Evolutionary conservation across 148 eudicot species (phyloP).

Genomic region (Rhododendron simsii): DNA sequence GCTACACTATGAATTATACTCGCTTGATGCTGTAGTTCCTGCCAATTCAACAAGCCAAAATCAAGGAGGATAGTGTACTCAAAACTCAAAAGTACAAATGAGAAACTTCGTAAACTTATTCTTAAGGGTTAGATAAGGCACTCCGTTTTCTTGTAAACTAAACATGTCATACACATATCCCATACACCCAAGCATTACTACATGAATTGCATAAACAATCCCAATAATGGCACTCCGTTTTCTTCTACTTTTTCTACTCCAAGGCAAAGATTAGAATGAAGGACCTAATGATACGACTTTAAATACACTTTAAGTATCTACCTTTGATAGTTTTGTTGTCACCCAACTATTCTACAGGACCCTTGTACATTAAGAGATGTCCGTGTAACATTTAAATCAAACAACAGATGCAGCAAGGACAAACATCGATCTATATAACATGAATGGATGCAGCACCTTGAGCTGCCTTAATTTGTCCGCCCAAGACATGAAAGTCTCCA

Average conservation of each 20-base stretch:
- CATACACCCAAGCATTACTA: neutral
- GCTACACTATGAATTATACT: conserved; percentile 65
- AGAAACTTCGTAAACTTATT: too few species aligned
- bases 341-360: neutral
- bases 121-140: neutral
- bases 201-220: neutral
- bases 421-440: neutral
- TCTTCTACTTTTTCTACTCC: neutral
- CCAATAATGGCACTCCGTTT: neutral
- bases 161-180: too few species aligned
- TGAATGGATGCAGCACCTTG: conserved; percentile 42
- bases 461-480: conserved; percentile 70
- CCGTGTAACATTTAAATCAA: neutral
- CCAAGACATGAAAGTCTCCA: conserved; percentile 88
- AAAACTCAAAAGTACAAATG: neutral
- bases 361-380: neutral
- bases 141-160: too few species aligned
- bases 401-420: neutral
- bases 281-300: neutral
- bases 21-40: conserved; percentile 93
- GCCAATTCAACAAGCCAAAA: conserved; percentile 11
- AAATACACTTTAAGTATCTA: neutral
- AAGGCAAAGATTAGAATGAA: neutral
- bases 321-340: neutral
- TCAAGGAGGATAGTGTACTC: neutral